Conservation (phyloP, 2,329 filamentous ascomycete species). For the Pleomassaria siparia region DNA sequence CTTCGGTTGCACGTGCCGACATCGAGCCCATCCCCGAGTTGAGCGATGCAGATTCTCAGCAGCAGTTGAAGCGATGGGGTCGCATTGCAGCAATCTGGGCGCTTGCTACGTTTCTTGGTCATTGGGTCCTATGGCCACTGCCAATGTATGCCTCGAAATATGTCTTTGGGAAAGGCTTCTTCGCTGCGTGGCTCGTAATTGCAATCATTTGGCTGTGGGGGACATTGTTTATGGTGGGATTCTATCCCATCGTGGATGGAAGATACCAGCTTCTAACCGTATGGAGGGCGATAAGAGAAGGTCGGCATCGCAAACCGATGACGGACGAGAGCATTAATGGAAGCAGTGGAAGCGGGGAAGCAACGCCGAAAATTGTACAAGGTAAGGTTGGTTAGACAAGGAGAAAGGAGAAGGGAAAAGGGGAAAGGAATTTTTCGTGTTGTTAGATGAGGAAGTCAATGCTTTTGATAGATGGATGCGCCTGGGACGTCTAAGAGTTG, state of each 20-base stretch:
- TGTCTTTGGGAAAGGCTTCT: conserved; percentile 53
- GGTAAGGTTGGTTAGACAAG: neutral
- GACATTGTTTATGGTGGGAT: conserved; percentile 52
- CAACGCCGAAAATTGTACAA: conserved; percentile 1
- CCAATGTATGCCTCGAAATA: conserved; percentile 58
- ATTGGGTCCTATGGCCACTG: conserved; percentile 58
- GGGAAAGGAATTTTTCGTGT: conserved; percentile 6
- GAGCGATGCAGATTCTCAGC: conserved; percentile 7
- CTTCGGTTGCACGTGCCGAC: neutral
- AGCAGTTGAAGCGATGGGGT: conserved; percentile 51
- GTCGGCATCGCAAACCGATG: conserved; percentile 1
- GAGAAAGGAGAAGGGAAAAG: neutral
- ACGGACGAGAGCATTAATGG: neutral
- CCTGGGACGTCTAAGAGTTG: too few species aligned
- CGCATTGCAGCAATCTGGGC: conserved; percentile 51
- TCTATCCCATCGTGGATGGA: conserved; percentile 55
- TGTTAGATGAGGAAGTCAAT: too few species aligned
- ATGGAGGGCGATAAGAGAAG: conserved; percentile 11
- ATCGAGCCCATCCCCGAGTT: conserved; percentile 1
- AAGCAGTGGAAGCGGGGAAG: conserved; percentile 6
- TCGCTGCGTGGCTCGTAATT: conserved; percentile 53
- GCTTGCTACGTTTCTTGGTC: conserved; percentile 53
- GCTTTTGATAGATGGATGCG: too few species aligned
- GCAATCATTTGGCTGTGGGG: conserved; percentile 57
- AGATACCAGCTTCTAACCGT: conserved; percentile 35